These are phyloP conservation scores for Exophiala xenobiotica DNA, from an alignment of 2,329 filamentous ascomycete genomes.

Conservation along the genomic window DNA sequence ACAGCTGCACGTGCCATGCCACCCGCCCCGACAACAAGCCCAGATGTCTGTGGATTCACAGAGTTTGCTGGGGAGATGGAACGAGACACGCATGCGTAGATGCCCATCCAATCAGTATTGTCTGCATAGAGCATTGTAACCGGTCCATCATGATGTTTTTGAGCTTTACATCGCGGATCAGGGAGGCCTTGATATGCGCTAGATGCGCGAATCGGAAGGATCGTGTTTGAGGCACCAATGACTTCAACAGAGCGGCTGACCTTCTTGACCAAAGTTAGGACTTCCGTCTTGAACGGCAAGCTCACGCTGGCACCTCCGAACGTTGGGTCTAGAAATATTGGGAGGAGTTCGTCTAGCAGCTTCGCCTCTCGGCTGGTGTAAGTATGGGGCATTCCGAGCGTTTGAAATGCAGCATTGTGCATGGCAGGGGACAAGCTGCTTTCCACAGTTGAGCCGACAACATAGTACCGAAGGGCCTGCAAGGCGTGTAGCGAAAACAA, in stretches of 20 bases:
- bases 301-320: constrained; percentile 44
- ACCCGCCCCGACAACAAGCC: constrained; percentile 63
- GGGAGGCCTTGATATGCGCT: constrained; percentile 37
- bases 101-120: constrained; percentile 80
- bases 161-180: background rate
- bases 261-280: constrained; percentile 38
- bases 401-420: constrained; percentile 31
- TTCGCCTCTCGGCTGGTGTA: no score
- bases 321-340: constrained; percentile 33
- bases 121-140: constrained; percentile 62
- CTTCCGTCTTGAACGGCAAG: constrained; percentile 42
- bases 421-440: constrained; percentile 33
- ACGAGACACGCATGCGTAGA: constrained; percentile 66
- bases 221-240: constrained; percentile 44
- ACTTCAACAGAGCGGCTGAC: constrained; percentile 43
- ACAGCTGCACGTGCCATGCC: constrained; percentile 44
- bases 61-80: constrained; percentile 62
- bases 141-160: constrained; percentile 64
- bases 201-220: constrained; percentile 43
- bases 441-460: constrained; percentile 31
- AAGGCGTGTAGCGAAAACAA: constrained; percentile 22
- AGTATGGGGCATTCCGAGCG: constrained; percentile 31
- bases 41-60: constrained; percentile 54
- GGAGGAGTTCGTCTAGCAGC: constrained; percentile 38
- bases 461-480: constrained; percentile 24